These are phyloP conservation scores for Gonium pectorale DNA, from an alignment of 139 green algal genomes.

Conservation along the genomic window DNA sequence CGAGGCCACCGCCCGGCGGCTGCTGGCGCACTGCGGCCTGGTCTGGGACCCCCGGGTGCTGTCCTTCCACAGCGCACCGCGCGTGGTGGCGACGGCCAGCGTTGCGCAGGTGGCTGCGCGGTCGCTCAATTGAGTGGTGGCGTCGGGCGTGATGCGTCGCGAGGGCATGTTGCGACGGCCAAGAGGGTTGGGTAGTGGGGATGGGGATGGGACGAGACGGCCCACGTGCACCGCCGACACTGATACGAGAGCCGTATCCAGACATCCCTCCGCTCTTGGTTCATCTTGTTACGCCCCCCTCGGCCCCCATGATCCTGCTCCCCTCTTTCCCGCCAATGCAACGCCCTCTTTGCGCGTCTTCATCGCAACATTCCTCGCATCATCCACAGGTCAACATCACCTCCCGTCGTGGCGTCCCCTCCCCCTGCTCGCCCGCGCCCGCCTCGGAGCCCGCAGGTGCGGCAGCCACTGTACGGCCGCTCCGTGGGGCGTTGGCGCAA, in stretches of 20 bases:
- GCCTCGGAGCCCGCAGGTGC: constrained; percentile 77
- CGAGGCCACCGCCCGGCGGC: constrained; percentile 24
- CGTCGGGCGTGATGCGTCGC: too few species aligned
- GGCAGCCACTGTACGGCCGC: constrained; percentile 71
- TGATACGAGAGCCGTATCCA: background rate
- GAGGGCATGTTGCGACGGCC: background rate
- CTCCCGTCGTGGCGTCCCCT: too few species aligned
- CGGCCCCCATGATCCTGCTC: too few species aligned
- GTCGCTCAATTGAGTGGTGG: background rate
- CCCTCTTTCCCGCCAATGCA: too few species aligned
- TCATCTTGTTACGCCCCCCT: background rate
- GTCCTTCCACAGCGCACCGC: constrained; percentile 60
- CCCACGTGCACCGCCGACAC: background rate
- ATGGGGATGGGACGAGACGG: background rate
- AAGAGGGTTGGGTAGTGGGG: background rate
- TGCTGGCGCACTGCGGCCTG: constrained; percentile 68
- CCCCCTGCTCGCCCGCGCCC: too few species aligned
- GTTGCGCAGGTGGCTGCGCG: constrained; percentile 64
- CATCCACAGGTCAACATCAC: too few species aligned
- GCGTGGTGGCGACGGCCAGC: constrained; percentile 78
- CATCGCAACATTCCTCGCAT: too few species aligned
- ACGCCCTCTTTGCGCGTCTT: too few species aligned
- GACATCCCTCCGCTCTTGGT: background rate
- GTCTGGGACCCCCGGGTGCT: constrained; percentile 69
- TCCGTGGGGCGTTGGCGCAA: constrained; percentile 65